Conservation (phyloP, 2,329 filamentous ascomycete genomes). For the Neophaeococcomyces aloes region DNA sequence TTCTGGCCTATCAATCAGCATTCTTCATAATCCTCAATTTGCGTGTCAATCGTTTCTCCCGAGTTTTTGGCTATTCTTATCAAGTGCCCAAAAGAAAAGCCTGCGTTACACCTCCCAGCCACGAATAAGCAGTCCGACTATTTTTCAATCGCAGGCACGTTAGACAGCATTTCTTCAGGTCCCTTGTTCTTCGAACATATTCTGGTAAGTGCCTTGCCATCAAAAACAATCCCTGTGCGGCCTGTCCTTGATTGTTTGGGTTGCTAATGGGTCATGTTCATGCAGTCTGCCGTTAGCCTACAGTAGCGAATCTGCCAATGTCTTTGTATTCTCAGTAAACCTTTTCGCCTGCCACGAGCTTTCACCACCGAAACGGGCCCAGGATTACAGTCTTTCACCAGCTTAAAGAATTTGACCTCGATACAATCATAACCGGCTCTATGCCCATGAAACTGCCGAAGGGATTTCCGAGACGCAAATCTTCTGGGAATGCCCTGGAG, state of each 20-base stretch:
- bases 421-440: constrained; percentile 18
- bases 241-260: too few species aligned
- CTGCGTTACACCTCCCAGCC: background rate
- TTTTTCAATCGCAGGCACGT: background rate
- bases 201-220: too few species aligned
- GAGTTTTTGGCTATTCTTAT: background rate
- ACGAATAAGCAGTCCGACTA: background rate
- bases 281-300: constrained; percentile 5
- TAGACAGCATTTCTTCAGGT: too few species aligned
- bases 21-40: background rate
- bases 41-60: constrained; percentile 2
- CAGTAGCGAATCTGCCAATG: background rate
- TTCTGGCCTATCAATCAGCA: background rate
- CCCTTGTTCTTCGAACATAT: too few species aligned
- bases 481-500: constrained; percentile 44
- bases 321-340: constrained; percentile 1
- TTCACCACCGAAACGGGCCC: background rate
- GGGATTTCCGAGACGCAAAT: constrained; percentile 43
- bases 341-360: background rate
- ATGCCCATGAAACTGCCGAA: constrained; percentile 50
- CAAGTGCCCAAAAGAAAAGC: background rate
- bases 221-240: too few species aligned
- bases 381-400: background rate
- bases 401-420: background rate
- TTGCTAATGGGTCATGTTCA: constrained; percentile 4